Conservation (phyloP, 2,329 filamentous ascomycete species). For the Penicillium thymicola region DNA sequence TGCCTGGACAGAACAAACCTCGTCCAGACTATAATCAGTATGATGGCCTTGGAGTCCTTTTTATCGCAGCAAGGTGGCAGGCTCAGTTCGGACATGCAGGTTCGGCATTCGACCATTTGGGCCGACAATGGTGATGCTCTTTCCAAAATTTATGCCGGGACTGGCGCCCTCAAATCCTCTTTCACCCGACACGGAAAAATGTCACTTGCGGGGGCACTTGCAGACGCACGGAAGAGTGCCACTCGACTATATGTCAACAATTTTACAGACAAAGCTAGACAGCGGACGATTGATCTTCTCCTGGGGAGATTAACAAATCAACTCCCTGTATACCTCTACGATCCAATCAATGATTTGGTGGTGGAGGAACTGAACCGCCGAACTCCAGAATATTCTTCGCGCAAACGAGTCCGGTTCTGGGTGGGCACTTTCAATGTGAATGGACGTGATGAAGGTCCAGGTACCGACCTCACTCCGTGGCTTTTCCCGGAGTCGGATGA, state of each 20-base stretch:
- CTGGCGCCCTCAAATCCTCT: conserved; percentile 89
- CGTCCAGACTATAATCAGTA: conserved; percentile 91
- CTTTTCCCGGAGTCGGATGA: conserved; percentile 62
- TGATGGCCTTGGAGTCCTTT: conserved; percentile 86
- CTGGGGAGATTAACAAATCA: conserved; percentile 83
- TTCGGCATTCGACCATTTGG: conserved; percentile 88
- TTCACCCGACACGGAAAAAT: conserved; percentile 95
- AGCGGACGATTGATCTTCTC: conserved; percentile 92
- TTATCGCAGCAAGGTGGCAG: conserved; percentile 67
- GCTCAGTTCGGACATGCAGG: conserved; percentile 80
- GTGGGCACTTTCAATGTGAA: conserved; percentile 95
- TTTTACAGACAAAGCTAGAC: conserved; percentile 86
- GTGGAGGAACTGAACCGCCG: conserved; percentile 68
- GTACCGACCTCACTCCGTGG: conserved; percentile 81
- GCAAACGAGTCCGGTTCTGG: conserved; percentile 71
- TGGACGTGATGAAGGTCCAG: conserved; percentile 73
- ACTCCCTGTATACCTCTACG: conserved; percentile 77
- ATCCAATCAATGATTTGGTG: conserved; percentile 92
- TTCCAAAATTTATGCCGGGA: conserved; percentile 94
- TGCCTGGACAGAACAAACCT: conserved; percentile 94
- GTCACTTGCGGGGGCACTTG: conserved; percentile 87
- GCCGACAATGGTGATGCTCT: conserved; percentile 94
- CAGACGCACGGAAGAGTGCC: conserved; percentile 93
- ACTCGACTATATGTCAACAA: conserved; percentile 97
- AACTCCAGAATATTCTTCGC: conserved; percentile 69